Evolutionary conservation across 768 basidiomycete genomes (phyloP).

Genomic region (Termitomyces sp.): DNA sequence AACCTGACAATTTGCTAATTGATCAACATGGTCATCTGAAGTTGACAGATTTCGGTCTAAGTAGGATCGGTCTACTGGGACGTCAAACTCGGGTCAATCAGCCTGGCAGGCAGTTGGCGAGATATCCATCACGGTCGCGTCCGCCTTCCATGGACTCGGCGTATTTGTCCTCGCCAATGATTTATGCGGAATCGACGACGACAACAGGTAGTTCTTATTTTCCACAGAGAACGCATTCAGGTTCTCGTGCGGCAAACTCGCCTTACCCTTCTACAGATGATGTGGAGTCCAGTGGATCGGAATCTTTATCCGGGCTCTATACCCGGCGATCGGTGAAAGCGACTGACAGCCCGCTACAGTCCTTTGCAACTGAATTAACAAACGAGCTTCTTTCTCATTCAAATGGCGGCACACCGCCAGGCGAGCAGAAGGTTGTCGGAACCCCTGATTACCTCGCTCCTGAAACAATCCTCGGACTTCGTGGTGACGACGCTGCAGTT

Average conservation of each 20-base stretch:
- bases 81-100: constrained; percentile 83
- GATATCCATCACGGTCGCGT: constrained; percentile 68
- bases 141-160: constrained; percentile 81
- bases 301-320: constrained; percentile 57
- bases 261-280: constrained; percentile 76
- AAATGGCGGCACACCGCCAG: constrained; percentile 62
- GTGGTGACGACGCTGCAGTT: constrained; percentile 91
- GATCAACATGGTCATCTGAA: constrained; percentile 96
- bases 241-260: constrained; percentile 55
- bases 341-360: constrained; percentile 78
- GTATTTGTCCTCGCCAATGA: constrained; percentile 72
- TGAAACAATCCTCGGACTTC: constrained; percentile 90
- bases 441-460: constrained; percentile 98
- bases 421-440: constrained; percentile 92
- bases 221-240: constrained; percentile 56
- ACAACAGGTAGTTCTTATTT: constrained; percentile 73
- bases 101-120: constrained; percentile 39
- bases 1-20: constrained; percentile 97
- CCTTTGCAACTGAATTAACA: constrained; percentile 81
- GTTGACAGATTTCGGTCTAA: constrained; percentile 96
- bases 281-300: constrained; percentile 82
- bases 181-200: constrained; percentile 48
- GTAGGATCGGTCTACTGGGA: constrained; percentile 94
- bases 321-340: constrained; percentile 39
- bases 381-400: constrained; percentile 80